phyloP scores from a whole-genome alignment of 805 yeast genomes.

The Lipomyces mesembrius region DNA sequence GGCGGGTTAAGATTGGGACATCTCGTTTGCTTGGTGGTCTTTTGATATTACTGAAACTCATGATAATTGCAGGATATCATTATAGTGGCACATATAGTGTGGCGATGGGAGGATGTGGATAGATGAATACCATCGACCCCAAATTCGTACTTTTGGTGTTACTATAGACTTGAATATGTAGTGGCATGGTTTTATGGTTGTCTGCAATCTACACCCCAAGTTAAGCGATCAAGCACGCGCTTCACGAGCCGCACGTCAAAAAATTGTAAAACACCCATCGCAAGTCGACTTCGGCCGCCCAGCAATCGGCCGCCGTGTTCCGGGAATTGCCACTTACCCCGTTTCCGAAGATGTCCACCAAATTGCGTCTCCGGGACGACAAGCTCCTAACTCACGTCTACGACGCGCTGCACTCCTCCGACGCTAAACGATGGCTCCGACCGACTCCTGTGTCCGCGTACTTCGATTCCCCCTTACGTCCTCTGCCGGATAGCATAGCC shows the following conservation, averaged over 20 bases:
- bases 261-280: background rate
- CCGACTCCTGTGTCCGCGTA: background rate
- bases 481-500: background rate
- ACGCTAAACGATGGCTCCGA: background rate
- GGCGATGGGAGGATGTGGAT: too few relatives aligned
- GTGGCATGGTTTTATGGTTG: too few relatives aligned
- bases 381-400: background rate
- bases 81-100: too few relatives aligned
- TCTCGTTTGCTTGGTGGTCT: background rate
- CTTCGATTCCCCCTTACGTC: background rate
- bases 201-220: too few relatives aligned
- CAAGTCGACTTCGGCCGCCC: background rate
- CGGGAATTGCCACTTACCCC: background rate
- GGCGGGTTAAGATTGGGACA: background rate
- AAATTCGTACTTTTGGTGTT: too few relatives aligned
- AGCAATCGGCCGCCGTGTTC: background rate
- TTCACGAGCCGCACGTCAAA: background rate
- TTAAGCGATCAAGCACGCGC: too few relatives aligned
- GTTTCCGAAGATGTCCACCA: background rate
- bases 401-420: background rate
- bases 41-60: background rate
- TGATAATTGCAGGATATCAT: background rate
- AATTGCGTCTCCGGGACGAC: background rate
- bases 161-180: too few relatives aligned
- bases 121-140: too few relatives aligned